A percentile compares a stretch with the other conserved stretches of the same genome.
Evolutionary conservation across 192 early-diverging fungal species (phyloP).

Genomic region (Pilaira anomala): DNA sequence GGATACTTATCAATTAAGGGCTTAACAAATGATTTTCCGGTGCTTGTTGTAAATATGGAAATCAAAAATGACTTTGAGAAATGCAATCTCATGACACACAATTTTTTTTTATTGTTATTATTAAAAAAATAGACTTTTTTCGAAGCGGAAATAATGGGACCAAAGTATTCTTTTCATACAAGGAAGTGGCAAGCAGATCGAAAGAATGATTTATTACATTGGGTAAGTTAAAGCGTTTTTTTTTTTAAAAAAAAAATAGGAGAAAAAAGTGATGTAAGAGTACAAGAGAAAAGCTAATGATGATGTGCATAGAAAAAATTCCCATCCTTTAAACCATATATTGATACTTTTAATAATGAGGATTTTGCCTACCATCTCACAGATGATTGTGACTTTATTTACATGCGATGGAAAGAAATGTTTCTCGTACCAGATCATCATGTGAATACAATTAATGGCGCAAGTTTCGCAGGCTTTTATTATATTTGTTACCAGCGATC

Average conservation of each 20-base stretch:
- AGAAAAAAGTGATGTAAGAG: too few species aligned
- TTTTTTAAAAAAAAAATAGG: neutral
- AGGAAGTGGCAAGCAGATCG: constrained; percentile 81
- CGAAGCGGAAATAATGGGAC: constrained; percentile 83
- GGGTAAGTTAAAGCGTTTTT: constrained; percentile 46
- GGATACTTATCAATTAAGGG: constrained; percentile 80
- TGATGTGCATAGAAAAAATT: constrained; percentile 20
- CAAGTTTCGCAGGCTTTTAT: constrained; percentile 90
- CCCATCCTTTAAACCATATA: constrained; percentile 16
- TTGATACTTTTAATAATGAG: constrained; percentile 25
- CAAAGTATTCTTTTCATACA: constrained; percentile 74
- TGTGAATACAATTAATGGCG: constrained; percentile 71
- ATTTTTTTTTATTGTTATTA: neutral
- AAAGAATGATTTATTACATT: constrained; percentile 67
- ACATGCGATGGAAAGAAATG: constrained; percentile 94
- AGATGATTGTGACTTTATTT: constrained; percentile 57
- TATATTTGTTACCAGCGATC: constrained; percentile 73
- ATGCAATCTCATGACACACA: neutral
- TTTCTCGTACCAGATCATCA: constrained; percentile 86
- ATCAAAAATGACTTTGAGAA: neutral
- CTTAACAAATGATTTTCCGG: constrained; percentile 73
- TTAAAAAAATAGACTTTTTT: constrained; percentile 76
- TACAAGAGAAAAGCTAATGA: too few species aligned
- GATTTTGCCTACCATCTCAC: constrained; percentile 41
- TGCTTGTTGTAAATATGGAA: constrained; percentile 53